Evolutionary conservation across 768 basidiomycete species (phyloP).

Genomic region (Gyrodon lividus): DNA sequence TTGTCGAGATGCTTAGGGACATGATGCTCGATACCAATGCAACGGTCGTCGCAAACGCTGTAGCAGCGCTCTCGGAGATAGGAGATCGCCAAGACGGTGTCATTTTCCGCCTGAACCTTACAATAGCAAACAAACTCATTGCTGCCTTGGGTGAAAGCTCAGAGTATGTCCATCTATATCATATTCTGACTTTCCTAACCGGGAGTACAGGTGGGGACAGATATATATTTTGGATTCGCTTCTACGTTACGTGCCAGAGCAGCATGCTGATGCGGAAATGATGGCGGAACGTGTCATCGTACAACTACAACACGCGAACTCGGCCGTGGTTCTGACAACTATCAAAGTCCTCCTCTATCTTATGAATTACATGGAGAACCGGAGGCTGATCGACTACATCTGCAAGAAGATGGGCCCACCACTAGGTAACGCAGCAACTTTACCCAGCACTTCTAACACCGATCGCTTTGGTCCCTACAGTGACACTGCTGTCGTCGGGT

Average conservation of each 20-base stretch:
- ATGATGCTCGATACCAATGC: conserved; percentile 92
- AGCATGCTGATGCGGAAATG: conserved; percentile 83
- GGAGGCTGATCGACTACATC: conserved; percentile 79
- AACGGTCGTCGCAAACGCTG: conserved; percentile 96
- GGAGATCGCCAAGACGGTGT: conserved; percentile 94
- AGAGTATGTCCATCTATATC: conserved; percentile 62
- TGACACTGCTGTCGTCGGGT: conserved; percentile 92
- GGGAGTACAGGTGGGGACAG: conserved; percentile 84
- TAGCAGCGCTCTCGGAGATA: conserved; percentile 95
- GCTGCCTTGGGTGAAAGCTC: conserved; percentile 93
- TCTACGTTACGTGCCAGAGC: conserved; percentile 90
- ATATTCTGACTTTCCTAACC: conserved; percentile 11
- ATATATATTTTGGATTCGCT: conserved; percentile 96
- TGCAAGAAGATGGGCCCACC: conserved; percentile 99
- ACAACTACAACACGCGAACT: conserved; percentile 96
- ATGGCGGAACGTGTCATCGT: conserved; percentile 95
- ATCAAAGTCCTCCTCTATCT: conserved; percentile 94
- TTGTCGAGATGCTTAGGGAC: conserved; percentile 88
- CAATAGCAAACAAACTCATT: conserved; percentile 86
- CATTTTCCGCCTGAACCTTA: conserved; percentile 83
- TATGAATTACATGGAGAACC: conserved; percentile 99
- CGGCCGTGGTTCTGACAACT: conserved; percentile 97
- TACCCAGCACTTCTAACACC: background rate
- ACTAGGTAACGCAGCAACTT: conserved; percentile 53
- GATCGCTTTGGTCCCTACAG: conserved; percentile 40